phyloP scores from a whole-genome alignment of 2,329 filamentous ascomycete genomes.

The Tolypocladium cylindrosporum region DNA sequence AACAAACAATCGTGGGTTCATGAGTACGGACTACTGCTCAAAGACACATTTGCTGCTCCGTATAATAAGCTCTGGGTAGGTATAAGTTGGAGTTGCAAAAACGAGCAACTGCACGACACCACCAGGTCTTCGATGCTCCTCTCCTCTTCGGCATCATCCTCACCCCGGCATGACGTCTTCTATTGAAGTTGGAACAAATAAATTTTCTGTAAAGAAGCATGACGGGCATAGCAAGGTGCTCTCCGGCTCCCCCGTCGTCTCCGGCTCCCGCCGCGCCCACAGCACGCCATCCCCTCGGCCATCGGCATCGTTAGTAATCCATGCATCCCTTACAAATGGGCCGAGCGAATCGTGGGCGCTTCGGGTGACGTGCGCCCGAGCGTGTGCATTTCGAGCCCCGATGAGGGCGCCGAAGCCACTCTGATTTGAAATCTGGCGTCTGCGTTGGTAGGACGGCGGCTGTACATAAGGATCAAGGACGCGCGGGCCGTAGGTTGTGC shows the following conservation, averaged over 20 bases:
- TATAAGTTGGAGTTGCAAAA: neutral
- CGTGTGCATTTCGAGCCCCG: neutral
- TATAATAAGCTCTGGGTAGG: no score
- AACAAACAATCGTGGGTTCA: neutral
- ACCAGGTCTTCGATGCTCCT: neutral
- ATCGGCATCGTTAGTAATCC: conserved; percentile 2
- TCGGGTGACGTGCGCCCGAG: neutral
- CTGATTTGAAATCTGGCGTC: conserved; percentile 17
- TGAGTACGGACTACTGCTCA: no score
- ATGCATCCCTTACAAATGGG: conserved; percentile 5
- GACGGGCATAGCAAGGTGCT: no score
- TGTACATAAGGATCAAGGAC: neutral
- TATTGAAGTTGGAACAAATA: neutral
- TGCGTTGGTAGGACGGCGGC: neutral
- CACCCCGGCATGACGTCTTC: neutral
- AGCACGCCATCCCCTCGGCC: neutral
- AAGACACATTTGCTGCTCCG: neutral
- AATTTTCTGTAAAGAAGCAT: no score
- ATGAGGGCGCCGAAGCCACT: neutral
- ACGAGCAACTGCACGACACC: neutral
- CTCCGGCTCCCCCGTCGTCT: neutral
- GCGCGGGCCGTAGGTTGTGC: neutral
- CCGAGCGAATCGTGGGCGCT: conserved; percentile 6
- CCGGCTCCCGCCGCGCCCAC: neutral
- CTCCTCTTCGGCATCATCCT: neutral